These are phyloP conservation scores for Phytophthora pistaciae DNA, from an alignment of 352 stramenopile species.

Conservation along the genomic window DNA sequence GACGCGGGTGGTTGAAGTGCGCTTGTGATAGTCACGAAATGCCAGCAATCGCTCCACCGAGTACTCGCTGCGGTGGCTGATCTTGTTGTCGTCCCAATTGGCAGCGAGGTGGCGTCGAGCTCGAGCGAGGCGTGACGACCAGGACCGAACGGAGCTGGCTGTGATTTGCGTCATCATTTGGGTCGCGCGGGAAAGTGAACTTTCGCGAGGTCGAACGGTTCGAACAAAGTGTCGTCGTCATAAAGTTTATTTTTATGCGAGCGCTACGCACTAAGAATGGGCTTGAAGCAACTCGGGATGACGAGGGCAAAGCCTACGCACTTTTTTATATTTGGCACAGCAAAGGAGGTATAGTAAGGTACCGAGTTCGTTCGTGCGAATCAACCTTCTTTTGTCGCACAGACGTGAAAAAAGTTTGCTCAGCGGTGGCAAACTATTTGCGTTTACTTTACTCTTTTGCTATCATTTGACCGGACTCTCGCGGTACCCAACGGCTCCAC, in stretches of 20 bases:
- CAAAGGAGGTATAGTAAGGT: no score
- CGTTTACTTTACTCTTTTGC: not conserved
- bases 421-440: not conserved
- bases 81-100: conserved; percentile 5
- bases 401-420: not conserved
- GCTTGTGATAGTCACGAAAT: conserved; percentile 17
- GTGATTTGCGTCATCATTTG: not conserved
- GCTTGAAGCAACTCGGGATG: no score
- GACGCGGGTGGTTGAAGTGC: conserved; percentile 3
- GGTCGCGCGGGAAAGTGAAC: not conserved
- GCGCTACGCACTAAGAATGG: no score
- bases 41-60: conserved; percentile 15
- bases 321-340: no score
- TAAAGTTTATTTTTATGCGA: conserved; percentile 3
- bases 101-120: not conserved
- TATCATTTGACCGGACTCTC: conserved; percentile 4
- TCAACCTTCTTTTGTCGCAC: no score
- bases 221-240: not conserved
- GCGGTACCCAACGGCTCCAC: not conserved
- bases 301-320: no score
- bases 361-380: no score
- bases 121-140: not conserved
- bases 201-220: not conserved
- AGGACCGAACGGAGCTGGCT: not conserved
- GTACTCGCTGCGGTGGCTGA: conserved; percentile 14